phyloP scores from a whole-genome alignment of 2,329 filamentous ascomycete genomes.

The Laburnicola sp. region DNA sequence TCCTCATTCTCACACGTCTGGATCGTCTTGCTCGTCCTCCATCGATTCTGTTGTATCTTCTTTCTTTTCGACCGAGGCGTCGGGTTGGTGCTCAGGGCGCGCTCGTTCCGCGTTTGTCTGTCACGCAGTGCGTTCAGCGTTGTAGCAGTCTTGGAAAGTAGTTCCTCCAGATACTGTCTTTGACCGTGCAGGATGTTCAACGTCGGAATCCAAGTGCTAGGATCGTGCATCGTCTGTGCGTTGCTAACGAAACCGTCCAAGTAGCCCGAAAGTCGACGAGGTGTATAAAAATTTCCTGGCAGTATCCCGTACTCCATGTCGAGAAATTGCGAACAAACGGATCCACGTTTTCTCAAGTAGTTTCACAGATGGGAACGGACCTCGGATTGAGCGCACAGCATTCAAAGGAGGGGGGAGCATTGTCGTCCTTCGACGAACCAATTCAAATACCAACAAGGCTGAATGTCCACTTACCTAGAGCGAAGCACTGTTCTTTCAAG shows the following conservation, averaged over 20 bases:
- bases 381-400: background rate
- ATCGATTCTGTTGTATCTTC: constrained; percentile 33
- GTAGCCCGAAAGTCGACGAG: constrained; percentile 10
- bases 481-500: background rate
- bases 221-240: constrained; percentile 12
- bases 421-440: background rate
- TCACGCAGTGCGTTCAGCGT: constrained; percentile 39
- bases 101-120: constrained; percentile 33
- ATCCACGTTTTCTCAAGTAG: background rate
- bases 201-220: constrained; percentile 14
- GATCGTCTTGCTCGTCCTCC: constrained; percentile 37
- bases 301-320: constrained; percentile 18
- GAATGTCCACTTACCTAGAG: background rate
- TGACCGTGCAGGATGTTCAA: constrained; percentile 26
- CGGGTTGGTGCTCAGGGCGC: constrained; percentile 19
- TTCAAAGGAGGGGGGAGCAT: background rate
- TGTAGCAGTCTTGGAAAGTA: constrained; percentile 37
- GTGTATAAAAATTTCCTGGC: constrained; percentile 5
- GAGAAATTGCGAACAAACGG: background rate
- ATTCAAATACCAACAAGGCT: background rate
- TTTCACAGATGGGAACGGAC: background rate
- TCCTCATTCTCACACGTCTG: constrained; percentile 38
- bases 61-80: constrained; percentile 34
- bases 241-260: constrained; percentile 17
- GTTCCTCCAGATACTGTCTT: constrained; percentile 28